These are phyloP conservation scores for Mitragyna speciosa DNA, from an alignment of 257 asterid genomes.

Conservation along the genomic window DNA sequence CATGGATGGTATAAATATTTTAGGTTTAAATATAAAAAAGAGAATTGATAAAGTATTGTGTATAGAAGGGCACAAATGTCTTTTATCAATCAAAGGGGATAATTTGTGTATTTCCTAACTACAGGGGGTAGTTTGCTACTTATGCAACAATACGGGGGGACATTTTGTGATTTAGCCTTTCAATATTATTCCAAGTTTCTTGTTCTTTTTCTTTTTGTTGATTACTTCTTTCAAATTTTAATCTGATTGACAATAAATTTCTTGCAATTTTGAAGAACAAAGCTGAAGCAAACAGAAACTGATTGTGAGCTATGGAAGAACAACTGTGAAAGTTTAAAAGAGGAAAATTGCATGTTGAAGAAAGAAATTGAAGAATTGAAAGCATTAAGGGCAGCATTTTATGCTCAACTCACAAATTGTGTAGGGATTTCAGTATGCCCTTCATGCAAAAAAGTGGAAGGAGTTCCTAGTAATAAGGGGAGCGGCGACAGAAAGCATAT, in stretches of 20 bases:
- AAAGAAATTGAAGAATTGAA: slow-evolving; percentile 56
- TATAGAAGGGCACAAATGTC: too few relatives aligned
- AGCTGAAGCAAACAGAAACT: slow-evolving; percentile 78
- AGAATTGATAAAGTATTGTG: too few relatives aligned
- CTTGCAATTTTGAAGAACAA: slow-evolving; percentile 49
- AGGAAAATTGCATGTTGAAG: slow-evolving; percentile 59
- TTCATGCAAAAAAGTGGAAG: slow-evolving; percentile 22
- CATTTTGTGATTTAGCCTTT: too few relatives aligned
- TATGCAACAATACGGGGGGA: too few relatives aligned
- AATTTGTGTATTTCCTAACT: too few relatives aligned
- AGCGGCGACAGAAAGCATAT: slow-evolving; percentile 7
- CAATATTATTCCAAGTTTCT: not conserved
- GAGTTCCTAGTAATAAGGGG: slow-evolving; percentile 2
- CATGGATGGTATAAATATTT: too few relatives aligned
- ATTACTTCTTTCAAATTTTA: not conserved
- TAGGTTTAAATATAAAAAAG: too few relatives aligned
- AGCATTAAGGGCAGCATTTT: slow-evolving; percentile 25
- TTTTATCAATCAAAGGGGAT: too few relatives aligned
- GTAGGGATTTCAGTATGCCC: slow-evolving; percentile 16
- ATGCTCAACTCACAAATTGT: slow-evolving; percentile 10
- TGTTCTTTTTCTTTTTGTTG: not conserved
- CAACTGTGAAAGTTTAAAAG: slow-evolving; percentile 47
- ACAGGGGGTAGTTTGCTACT: too few relatives aligned
- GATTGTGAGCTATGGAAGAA: slow-evolving; percentile 68
- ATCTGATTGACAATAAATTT: not conserved